phyloP scores from a whole-genome alignment of 2,329 filamentous ascomycete species.

The Fusarium neocosmosporiellum region DNA sequence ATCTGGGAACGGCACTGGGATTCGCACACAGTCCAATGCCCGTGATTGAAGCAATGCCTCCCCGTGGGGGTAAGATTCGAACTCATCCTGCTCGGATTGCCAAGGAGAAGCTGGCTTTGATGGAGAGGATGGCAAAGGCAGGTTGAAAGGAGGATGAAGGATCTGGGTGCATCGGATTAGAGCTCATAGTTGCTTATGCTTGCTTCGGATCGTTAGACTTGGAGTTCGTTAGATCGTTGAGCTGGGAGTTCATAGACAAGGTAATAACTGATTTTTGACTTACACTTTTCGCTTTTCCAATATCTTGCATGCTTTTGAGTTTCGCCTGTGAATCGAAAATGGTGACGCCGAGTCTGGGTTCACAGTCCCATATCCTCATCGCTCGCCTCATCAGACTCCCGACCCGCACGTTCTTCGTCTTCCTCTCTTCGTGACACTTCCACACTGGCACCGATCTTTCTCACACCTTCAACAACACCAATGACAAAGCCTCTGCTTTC shows the following conservation, averaged over 20 bases:
- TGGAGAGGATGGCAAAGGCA: not conserved
- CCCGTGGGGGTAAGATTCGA: constrained; percentile 28
- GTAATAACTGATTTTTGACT: constrained; percentile 20
- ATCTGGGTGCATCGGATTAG: not conserved
- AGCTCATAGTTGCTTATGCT: not conserved
- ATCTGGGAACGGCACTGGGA: constrained; percentile 9
- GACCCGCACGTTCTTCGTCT: constrained; percentile 73
- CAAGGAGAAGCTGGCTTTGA: constrained; percentile 20
- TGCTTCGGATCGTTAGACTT: constrained; percentile 21
- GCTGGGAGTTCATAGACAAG: not conserved
- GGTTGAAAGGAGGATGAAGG: not conserved
- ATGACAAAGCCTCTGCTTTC: constrained; percentile 87
- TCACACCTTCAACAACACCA: constrained; percentile 87
- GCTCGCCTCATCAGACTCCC: constrained; percentile 70
- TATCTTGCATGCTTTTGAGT: not conserved
- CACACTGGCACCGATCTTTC: constrained; percentile 83
- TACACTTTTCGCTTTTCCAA: constrained; percentile 18
- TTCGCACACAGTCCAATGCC: constrained; percentile 3
- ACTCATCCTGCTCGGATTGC: constrained; percentile 31
- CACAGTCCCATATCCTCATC: constrained; percentile 64
- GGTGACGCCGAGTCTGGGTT: constrained; percentile 13
- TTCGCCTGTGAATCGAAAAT: constrained; percentile 2
- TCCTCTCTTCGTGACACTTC: constrained; percentile 83
- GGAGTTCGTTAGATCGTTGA: not conserved
- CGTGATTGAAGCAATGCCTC: constrained; percentile 15